phyloP scores from a whole-genome alignment of 176 grass and related monocot species.

The Zea luxurians region DNA sequence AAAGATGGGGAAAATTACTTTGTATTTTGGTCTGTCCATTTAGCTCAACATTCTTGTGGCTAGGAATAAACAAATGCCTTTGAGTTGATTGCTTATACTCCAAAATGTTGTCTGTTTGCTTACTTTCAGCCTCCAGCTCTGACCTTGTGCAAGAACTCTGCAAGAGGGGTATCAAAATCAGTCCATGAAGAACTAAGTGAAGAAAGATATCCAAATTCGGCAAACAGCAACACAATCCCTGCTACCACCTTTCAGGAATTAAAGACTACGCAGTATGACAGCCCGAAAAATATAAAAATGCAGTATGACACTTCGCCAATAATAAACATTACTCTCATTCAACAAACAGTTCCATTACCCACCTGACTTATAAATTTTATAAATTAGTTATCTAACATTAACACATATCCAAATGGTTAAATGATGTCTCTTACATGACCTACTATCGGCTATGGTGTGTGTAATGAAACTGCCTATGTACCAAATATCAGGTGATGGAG shows the following conservation, averaged over 20 bases:
- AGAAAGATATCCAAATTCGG: conserved; percentile 25
- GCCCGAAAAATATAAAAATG: not conserved
- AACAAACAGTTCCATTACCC: conserved; percentile 50
- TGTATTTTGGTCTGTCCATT: conserved; percentile 23
- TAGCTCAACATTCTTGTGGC: not conserved
- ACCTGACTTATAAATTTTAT: conserved; percentile 37
- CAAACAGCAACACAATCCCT: not conserved
- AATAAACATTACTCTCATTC: conserved; percentile 41
- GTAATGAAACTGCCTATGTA: conserved; percentile 49
- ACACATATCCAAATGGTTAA: conserved; percentile 11
- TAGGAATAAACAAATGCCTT: conserved; percentile 20
- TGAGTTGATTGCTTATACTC: conserved; percentile 41
- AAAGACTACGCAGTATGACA: not conserved
- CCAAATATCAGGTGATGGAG: conserved; percentile 27
- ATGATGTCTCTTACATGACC: not conserved
- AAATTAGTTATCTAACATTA: conserved; percentile 35
- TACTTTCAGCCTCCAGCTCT: conserved; percentile 84
- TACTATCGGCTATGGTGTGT: conserved; percentile 17
- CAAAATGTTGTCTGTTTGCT: conserved; percentile 45
- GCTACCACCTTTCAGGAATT: not conserved
- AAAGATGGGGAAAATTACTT: conserved; percentile 28
- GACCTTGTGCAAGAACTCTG: conserved; percentile 98
- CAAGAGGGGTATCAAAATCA: conserved; percentile 38
- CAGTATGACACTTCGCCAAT: conserved; percentile 38
- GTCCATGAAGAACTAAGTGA: conserved; percentile 29